Evolutionary conservation across 1,284 basidiomycete genomes (phyloP).

Genomic region (Pascua guehoae): DNA sequence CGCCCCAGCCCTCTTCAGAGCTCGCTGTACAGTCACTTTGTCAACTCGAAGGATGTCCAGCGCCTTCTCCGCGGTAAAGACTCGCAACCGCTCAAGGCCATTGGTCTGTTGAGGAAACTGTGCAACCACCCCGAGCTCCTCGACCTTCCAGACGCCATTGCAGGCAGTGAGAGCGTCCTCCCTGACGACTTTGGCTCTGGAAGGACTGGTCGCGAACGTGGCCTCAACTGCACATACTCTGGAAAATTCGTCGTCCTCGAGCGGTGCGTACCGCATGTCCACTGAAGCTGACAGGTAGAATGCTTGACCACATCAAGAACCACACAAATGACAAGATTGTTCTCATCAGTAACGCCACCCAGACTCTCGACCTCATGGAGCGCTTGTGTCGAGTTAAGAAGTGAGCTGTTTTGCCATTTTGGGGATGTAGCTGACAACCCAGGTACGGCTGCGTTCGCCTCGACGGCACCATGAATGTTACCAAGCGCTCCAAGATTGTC

Average conservation of each 20-base stretch:
- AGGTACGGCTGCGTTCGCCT: constrained; percentile 91
- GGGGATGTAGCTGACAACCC: neutral
- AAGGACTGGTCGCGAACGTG: constrained; percentile 51
- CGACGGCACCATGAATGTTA: constrained; percentile 90
- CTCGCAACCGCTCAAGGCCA: constrained; percentile 95
- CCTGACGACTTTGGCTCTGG: constrained; percentile 65
- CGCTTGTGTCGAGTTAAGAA: constrained; percentile 77
- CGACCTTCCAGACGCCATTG: constrained; percentile 79
- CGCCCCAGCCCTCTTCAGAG: constrained; percentile 83
- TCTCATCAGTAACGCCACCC: constrained; percentile 96
- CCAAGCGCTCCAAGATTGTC: constrained; percentile 94
- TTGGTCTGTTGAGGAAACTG: constrained; percentile 93
- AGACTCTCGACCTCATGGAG: constrained; percentile 92
- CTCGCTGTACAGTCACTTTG: constrained; percentile 85
- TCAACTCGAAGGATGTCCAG: constrained; percentile 90
- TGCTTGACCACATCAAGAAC: constrained; percentile 72
- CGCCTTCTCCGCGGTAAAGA: constrained; percentile 82
- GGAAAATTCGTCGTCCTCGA: constrained; percentile 95
- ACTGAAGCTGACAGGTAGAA: constrained; percentile 54
- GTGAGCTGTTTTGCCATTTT: constrained; percentile 50
- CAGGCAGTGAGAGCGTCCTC: constrained; percentile 76
- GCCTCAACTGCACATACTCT: constrained; percentile 71
- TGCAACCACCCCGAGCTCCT: constrained; percentile 97
- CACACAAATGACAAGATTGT: constrained; percentile 96
- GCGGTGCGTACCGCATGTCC: constrained; percentile 55